Percentiles rank a stretch among this genome's conserved stretches.
Evolutionary conservation across 177 flowering plant species (phyloP).

Genomic region (Vitis hybrid): DNA sequence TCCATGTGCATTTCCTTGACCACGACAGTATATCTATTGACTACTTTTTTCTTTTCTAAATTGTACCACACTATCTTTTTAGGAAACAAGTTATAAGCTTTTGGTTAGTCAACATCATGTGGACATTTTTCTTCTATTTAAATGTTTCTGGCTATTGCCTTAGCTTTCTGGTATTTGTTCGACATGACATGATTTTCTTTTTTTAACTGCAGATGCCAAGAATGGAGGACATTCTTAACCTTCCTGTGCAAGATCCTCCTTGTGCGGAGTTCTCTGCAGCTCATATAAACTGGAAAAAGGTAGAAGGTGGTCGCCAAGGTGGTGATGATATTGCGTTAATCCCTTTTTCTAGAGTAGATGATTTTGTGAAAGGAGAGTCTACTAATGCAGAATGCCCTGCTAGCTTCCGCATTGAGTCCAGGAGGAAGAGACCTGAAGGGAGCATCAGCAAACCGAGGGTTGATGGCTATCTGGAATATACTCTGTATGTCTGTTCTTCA

Average conservation of each 20-base stretch:
- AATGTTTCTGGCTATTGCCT: no score
- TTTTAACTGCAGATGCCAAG: conserved; percentile 44
- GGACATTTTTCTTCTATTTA: no score
- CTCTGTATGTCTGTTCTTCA: conserved; percentile 34
- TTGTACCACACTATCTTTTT: no score
- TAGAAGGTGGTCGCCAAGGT: conserved; percentile 60
- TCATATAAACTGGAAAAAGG: conserved; percentile 54
- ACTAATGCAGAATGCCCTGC: conserved; percentile 57
- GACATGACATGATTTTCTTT: background rate
- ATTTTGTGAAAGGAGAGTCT: conserved; percentile 61
- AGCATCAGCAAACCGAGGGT: conserved; percentile 55
- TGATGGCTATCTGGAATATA: conserved; percentile 64
- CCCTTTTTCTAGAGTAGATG: conserved; percentile 54
- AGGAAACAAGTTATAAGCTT: no score
- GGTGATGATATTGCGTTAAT: conserved; percentile 63
- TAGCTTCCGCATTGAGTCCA: conserved; percentile 52
- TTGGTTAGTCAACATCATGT: no score
- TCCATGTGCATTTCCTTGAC: no score
- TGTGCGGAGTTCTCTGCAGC: conserved; percentile 53
- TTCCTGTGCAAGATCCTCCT: conserved; percentile 67
- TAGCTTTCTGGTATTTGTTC: no score
- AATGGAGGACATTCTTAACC: conserved; percentile 60
- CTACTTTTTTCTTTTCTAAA: no score
- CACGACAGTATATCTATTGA: no score
- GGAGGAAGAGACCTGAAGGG: conserved; percentile 57